Base-by-base conservation (phyloP, 148 eudicot genomes). In the Diospyros lotus region DNA sequence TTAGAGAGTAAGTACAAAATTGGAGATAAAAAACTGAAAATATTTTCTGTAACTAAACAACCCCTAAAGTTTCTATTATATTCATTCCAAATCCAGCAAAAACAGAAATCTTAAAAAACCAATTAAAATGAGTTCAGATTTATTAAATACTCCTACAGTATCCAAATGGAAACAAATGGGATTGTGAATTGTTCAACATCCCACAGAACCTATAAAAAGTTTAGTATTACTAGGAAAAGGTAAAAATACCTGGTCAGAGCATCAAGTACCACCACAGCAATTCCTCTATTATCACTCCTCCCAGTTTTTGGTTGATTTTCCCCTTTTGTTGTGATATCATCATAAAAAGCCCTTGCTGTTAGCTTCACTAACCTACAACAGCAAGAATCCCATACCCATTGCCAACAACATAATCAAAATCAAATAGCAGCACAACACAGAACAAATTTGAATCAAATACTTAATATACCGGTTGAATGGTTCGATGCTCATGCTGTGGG, bases 201-300 rank as follows among this genome's bases (percentile, higher is more conserved):
- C 28, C 28, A 28, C 28, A 28, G 28, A 28, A 28, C 28, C 28
- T 28, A 28, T 28, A 28, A 28, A 28, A 28, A 28, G 28, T 28
- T 28, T 28, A 28, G 28, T 0, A 28, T 28, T 28, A 28, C 28
- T 28, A 28, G 28, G 28, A 28, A 28, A 28, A 28, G 28, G 28
- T 28, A 28, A 28, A 28, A 66, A 61, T 64, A 90, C 98, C 96
- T 90, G 11, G 97, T 95, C 58, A 92, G 93, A 40, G 99, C 96
- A 84, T 92, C 99, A 74, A 95, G 99, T 72, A 93, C 87, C 60
- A 95, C 93, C 45, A 95, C 99, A 4, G 94, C 99, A 78, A 91
- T 88, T 69, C 99, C 99, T 7, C 97, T 76, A 42, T 92, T 95
- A 75, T 95, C 99, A 63, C 96, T 88, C 40, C 96, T 81, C 9